Conservation (phyloP, 2,329 filamentous ascomycete genomes). For the Arthrinium puccinioides region DNA sequence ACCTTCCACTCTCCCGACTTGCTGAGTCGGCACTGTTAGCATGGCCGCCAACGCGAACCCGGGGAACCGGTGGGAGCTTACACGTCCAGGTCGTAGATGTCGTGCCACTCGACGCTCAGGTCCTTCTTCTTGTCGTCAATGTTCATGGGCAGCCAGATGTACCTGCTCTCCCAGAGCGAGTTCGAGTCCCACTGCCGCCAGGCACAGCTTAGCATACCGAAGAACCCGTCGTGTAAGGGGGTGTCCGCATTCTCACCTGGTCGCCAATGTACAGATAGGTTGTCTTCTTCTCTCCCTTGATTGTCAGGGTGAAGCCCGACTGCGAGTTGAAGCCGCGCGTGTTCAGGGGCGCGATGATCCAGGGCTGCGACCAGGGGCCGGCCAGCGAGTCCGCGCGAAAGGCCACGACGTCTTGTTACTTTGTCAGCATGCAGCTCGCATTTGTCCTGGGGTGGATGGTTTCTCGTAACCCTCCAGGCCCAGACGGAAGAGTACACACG, state of each 20-base stretch:
- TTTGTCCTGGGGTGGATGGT: too few species aligned
- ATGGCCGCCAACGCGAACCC: background rate
- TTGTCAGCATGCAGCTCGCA: too few species aligned
- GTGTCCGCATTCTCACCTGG: constrained; percentile 22
- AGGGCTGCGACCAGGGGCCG: constrained; percentile 48
- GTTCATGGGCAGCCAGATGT: constrained; percentile 48
- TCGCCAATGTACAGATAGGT: constrained; percentile 45
- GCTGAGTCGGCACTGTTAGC: constrained; percentile 7
- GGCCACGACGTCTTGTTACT: constrained; percentile 38
- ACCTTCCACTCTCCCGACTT: constrained; percentile 39
- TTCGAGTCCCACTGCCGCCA: constrained; percentile 39
- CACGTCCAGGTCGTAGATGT: constrained; percentile 49
- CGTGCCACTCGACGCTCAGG: constrained; percentile 43
- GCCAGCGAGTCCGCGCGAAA: constrained; percentile 43
- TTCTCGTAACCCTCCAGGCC: too few species aligned
- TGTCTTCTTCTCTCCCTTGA: constrained; percentile 38
- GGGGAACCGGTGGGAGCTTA: constrained; percentile 14
- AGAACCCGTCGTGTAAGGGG: too few species aligned
- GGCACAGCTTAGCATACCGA: background rate
- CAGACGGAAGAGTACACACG: background rate
- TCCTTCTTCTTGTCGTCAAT: constrained; percentile 45
- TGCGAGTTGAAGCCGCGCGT: constrained; percentile 46
- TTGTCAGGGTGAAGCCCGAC: constrained; percentile 40
- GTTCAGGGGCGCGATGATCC: constrained; percentile 41
- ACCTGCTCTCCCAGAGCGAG: constrained; percentile 48